Base-by-base conservation (phyloP, 2,329 filamentous ascomycete species). In the Triangularia setosa region DNA sequence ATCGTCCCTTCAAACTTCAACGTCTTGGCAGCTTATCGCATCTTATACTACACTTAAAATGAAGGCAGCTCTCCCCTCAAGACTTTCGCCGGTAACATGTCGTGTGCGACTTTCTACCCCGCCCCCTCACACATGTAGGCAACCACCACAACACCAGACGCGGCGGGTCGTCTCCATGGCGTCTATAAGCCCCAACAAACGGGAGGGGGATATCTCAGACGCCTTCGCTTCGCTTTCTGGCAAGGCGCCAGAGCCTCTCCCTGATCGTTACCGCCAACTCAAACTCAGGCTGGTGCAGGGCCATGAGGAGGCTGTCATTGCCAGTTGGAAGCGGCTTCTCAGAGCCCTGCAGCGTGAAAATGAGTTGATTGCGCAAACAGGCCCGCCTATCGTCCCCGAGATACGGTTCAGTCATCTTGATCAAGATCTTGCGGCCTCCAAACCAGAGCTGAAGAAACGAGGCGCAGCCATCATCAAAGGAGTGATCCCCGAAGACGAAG, bases 391-490 rank as follows among this genome's bases (percentile, higher is more conserved):
- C 2, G 79, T 88, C 23, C 86, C 86, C 0, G 78, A 80, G 56
- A 71, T 88, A 3, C 75, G 82, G 1, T 88, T 81, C 64, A 67
- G 72, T 0, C 71, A 79, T 6, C 72, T 86, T 1, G 75, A 81
- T 0, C 72, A 72, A 0, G 79, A 79, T 2, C 68, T 81, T 2
- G 61, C 66, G 7, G 65, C 59, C 0, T 58, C 79, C 8, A 75
- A 74, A 40, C 78, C 77, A 1, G 86, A 87, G 66, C 82, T 91
- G 30, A 76, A 78, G 65, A 85, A 87, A 69, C 80, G 87, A 1
- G 89, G 89, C 8, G 84, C 81, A 0, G 84, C 84, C 0, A 85
- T 93, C 1, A 80, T 93, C 23, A 81, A 84, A 53, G 86, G 86
- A 12, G 90, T 92, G 3, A 75, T 93, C 14, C 83, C 87, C 0